Percentiles rank a stretch among this genome's conserved stretches.
These are phyloP conservation scores for Eucalyptus pumila DNA, from an alignment of 345 rosid species.

Conservation along the genomic window DNA sequence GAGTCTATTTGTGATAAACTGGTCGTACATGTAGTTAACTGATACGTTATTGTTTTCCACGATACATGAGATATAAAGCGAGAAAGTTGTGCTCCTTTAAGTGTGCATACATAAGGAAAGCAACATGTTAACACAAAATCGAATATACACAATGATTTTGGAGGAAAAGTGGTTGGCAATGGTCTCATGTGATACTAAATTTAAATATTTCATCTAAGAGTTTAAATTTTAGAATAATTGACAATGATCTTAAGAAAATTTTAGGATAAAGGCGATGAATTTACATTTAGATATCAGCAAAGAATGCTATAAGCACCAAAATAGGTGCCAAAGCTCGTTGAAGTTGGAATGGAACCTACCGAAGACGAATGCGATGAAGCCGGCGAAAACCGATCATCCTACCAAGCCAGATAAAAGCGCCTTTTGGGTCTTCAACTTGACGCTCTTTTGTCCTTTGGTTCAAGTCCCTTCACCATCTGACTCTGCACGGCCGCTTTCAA, in stretches of 20 bases:
- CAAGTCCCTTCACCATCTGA: not conserved
- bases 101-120: too few relatives aligned
- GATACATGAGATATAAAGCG: not conserved
- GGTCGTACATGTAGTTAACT: fast-evolving
- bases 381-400: not conserved
- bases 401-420: not conserved
- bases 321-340: not conserved
- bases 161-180: not conserved
- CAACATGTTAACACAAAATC: not conserved
- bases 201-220: not conserved
- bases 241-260: not conserved
- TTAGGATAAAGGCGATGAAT: fast-evolving
- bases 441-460: not conserved
- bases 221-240: too few relatives aligned
- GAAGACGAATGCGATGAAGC: not conserved
- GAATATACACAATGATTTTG: fast-evolving
- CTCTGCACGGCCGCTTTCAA: not conserved
- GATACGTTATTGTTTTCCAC: not conserved
- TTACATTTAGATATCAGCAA: not conserved
- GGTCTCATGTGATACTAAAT: not conserved
- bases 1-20: not conserved
- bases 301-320: too few relatives aligned
- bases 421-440: not conserved
- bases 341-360: not conserved
- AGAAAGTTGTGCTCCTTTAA: not conserved